These are phyloP conservation scores for Aureobasidium sp. DNA, from an alignment of 2,329 filamentous ascomycete species.

Conservation along the genomic window DNA sequence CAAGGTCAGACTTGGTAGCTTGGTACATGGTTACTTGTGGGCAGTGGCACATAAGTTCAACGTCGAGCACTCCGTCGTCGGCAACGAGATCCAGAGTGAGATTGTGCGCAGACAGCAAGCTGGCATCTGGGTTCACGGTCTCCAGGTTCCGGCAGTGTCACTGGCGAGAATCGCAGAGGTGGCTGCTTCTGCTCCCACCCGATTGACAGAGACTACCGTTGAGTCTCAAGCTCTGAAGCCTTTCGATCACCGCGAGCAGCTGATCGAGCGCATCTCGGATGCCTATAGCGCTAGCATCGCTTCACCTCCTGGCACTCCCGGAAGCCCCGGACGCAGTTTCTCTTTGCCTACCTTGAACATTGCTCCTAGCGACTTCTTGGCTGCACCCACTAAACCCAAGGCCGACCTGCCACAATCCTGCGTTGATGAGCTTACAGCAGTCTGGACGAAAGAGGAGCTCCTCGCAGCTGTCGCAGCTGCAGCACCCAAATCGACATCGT, in stretches of 20 bases:
- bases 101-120: conserved; percentile 64
- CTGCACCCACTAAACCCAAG: conserved; percentile 26
- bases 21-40: conserved; percentile 88
- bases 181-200: conserved; percentile 37
- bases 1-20: conserved; percentile 70
- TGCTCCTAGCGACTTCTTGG: conserved; percentile 23
- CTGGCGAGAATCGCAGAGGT: conserved; percentile 47
- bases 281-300: conserved; percentile 55
- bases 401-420: conserved; percentile 58
- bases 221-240: conserved; percentile 59
- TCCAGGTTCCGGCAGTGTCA: conserved; percentile 60
- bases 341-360: conserved; percentile 50
- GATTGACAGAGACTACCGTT: conserved; percentile 40
- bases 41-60: conserved; percentile 67
- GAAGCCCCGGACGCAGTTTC: conserved; percentile 43
- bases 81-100: conserved; percentile 64
- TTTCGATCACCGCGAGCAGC: conserved; percentile 62
- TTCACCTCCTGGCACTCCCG: conserved; percentile 56
- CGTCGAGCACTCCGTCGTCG: conserved; percentile 60
- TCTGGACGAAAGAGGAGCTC: conserved; percentile 71
- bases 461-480: conserved; percentile 58
- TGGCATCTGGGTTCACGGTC: conserved; percentile 67
- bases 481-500: conserved; percentile 60
- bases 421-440: conserved; percentile 64
- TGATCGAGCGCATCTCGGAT: conserved; percentile 66